Conservation (phyloP, 75 land plant genomes). For the Cupressus sempervirens region DNA sequence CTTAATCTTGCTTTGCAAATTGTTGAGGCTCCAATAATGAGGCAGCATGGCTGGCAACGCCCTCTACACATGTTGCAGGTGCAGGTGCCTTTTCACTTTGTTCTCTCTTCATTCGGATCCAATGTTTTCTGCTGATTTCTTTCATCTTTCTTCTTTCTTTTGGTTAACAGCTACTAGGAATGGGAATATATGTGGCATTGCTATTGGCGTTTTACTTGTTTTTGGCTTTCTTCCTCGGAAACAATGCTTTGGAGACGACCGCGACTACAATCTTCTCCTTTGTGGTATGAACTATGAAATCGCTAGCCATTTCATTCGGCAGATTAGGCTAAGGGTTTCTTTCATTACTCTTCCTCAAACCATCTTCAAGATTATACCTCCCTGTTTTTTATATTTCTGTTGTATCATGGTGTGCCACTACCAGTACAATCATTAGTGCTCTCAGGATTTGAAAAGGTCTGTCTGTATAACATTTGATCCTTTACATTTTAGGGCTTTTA, state of each 20-base stretch:
- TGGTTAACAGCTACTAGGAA: slow-evolving; percentile 52
- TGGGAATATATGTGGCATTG: slow-evolving; percentile 42
- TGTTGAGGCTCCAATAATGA: background rate
- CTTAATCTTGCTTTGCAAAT: no score
- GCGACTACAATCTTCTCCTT: slow-evolving; percentile 39
- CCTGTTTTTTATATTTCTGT: no score
- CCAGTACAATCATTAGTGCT: no score
- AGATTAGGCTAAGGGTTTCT: no score
- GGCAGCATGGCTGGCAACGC: slow-evolving; percentile 12
- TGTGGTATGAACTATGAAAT: slow-evolving; percentile 43
- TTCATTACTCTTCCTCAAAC: no score
- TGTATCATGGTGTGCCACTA: no score
- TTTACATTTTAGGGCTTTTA: background rate
- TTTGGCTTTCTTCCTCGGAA: slow-evolving; percentile 58
- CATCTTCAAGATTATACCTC: no score
- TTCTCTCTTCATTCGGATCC: background rate
- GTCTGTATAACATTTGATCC: background rate
- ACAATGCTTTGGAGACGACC: slow-evolving; percentile 40
- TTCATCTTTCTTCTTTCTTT: background rate
- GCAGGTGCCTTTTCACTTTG: background rate
- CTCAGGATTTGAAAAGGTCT: no score
- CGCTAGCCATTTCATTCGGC: background rate
- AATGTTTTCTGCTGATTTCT: background rate
- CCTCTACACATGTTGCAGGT: slow-evolving; percentile 11
- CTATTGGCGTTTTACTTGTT: slow-evolving; percentile 54